phyloP scores from a whole-genome alignment of 495 filamentous ascomycete genomes.

The Penicillium odoratum region DNA sequence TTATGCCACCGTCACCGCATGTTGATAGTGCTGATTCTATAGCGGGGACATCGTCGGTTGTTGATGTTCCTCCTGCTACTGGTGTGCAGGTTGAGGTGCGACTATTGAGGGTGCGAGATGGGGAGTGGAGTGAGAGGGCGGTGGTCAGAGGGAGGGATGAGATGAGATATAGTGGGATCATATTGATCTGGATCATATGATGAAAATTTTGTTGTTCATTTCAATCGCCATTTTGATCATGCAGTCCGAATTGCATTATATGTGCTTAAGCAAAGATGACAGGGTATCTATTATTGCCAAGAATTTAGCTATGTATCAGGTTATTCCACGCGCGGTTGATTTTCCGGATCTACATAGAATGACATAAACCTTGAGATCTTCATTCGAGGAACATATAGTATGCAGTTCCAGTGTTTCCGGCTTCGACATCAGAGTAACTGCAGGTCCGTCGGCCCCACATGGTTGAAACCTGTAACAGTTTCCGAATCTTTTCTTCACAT shows the following conservation, averaged over 20 bases:
- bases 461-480: neutral
- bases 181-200: neutral
- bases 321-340: conserved; percentile 4
- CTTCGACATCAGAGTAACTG: neutral
- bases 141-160: conserved; percentile 5
- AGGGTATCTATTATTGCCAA: neutral
- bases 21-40: conserved; percentile 36
- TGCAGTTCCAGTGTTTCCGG: neutral
- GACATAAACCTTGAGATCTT: neutral
- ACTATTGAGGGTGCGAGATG: conserved; percentile 9
- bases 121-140: neutral
- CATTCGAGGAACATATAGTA: conserved; percentile 8
- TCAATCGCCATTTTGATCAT: too few species aligned
- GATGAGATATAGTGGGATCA: neutral
- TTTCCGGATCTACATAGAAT: neutral
- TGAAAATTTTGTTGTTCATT: too few species aligned
- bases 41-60: conserved; percentile 41
- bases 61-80: conserved; percentile 26
- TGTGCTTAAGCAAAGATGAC: neutral
- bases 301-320: neutral
- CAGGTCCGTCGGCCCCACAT: neutral
- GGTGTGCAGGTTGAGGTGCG: conserved; percentile 39
- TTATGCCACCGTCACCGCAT: conserved; percentile 43
- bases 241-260: too few species aligned
- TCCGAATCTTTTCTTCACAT: neutral